These are phyloP conservation scores for Mycena kentingensis DNA, from an alignment of 768 basidiomycete species.

Conservation along the genomic window DNA sequence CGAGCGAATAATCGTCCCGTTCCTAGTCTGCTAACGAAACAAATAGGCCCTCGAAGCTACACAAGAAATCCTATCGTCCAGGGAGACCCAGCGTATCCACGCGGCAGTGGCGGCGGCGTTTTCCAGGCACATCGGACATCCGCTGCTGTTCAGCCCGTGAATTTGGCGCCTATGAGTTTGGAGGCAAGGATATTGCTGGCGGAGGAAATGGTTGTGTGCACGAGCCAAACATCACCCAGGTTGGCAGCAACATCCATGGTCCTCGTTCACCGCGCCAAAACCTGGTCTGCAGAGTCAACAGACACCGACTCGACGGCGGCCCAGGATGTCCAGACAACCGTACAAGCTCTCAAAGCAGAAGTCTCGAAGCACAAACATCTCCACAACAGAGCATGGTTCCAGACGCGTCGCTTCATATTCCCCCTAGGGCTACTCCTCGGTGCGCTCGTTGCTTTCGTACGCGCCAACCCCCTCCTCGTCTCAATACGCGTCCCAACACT, in stretches of 20 bases:
- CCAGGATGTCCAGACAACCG: background rate
- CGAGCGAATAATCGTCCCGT: background rate
- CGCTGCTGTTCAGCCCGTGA: background rate
- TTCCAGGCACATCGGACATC: background rate
- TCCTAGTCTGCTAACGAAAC: no score
- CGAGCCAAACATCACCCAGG: background rate
- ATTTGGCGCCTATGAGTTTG: background rate
- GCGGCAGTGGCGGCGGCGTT: background rate
- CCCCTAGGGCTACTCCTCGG: constrained; percentile 71
- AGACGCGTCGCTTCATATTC: constrained; percentile 62
- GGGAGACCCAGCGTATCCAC: background rate
- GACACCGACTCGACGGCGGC: constrained; percentile 19
- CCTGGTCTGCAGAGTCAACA: no score
- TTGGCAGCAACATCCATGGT: constrained; percentile 28
- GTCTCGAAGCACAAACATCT: constrained; percentile 31
- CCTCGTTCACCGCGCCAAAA: constrained; percentile 35
- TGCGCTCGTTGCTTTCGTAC: constrained; percentile 55
- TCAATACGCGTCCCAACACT: background rate
- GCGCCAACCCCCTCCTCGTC: background rate
- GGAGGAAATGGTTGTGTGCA: background rate
- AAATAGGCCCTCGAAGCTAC: no score
- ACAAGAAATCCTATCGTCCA: background rate
- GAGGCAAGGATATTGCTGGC: no score
- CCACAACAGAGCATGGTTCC: constrained; percentile 28
- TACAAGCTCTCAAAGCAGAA: constrained; percentile 14